Percentiles rank a stretch among this genome's conserved stretches.
Evolutionary conservation across 176 grass and related monocot genomes (phyloP).

Genomic region (Aechmea fasciata): DNA sequence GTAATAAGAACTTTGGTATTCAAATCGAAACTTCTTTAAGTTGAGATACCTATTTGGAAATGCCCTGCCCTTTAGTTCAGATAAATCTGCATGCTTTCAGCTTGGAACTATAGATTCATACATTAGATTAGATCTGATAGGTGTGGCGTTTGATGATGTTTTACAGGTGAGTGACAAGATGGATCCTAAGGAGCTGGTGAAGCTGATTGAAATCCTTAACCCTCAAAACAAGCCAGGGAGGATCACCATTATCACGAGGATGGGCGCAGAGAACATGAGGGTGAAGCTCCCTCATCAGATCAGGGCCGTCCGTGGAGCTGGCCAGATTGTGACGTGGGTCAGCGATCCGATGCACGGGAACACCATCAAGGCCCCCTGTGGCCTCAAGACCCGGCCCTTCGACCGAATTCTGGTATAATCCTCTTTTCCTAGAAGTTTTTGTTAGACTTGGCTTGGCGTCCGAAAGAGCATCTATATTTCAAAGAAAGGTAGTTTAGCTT

Average conservation of each 20-base stretch:
- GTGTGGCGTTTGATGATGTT: not conserved
- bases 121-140: not conserved
- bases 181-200: conserved; percentile 79
- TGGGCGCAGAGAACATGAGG: conserved; percentile 95
- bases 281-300: conserved; percentile 87
- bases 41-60: too few species aligned
- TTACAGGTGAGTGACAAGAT: conserved; percentile 84
- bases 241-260: conserved; percentile 73
- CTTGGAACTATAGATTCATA: too few species aligned
- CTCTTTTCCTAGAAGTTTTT: not conserved
- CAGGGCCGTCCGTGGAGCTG: conserved; percentile 72
- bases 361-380: conserved; percentile 91
- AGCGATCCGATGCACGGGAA: conserved; percentile 96
- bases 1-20: conserved; percentile 19
- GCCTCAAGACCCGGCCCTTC: conserved; percentile 83
- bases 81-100: too few species aligned
- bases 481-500: too few species aligned
- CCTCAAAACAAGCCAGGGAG: conserved; percentile 74
- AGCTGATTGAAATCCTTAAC: conserved; percentile 85
- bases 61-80: too few species aligned
- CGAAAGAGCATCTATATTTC: too few species aligned
- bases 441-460: too few species aligned
- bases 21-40: not conserved
- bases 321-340: conserved; percentile 84
- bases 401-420: conserved; percentile 71